Base-by-base conservation (phyloP, 805 yeast species). In the Aciculoconidium aculeatum region DNA sequence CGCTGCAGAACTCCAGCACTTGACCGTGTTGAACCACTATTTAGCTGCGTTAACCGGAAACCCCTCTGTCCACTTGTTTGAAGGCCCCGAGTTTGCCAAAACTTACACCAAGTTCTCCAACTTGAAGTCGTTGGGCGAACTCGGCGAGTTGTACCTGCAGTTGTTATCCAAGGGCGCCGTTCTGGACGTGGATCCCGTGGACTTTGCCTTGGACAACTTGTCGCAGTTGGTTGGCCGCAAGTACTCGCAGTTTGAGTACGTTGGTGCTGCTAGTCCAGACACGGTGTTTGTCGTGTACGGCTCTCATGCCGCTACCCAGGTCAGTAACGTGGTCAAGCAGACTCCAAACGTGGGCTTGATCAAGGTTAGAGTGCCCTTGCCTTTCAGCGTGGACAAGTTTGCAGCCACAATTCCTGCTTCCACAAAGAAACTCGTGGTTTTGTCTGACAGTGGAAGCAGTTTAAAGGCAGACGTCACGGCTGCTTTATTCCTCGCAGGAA, bases 211-310 rank as follows among this genome's bases (percentile, higher is more conserved):
- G 23, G 31, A 51, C 5, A 54, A 63, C 23, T 58, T 80, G 47
- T 80, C 80, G 58, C 40, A 58, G 11, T 52, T 67, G n/a, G 56
- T 76, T 11, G 79, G 77, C 19, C 64, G 80, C 10, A 37, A 54
- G 11, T 74, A 73, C 49, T 55, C 66, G 27, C 75, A 79, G 15
- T 81, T 83, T 47, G 85, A 83, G 54, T 85, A 80, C 56, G 58
- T 52, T 35, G 96, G 96, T 30, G 63, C 65, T 31, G 51, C 53
- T 7, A 55, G 65, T 32, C 79, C 95, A 6, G 73, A 72, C 25
- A 74, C 80, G 14, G 83, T 88, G n/a, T 78, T 83, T 52, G 90
- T 87, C 18, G 66, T 78, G n/a, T 77, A 81, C 41, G 94, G 95
- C 14, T 67, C 92, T 22, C 56, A 70, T 23, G 87, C 81, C 51